Evolutionary conservation across 1,284 basidiomycete species (phyloP), one percentile per base, ranked within the genome.

Genomic region (Cryptococcus depauperatus): DNA sequence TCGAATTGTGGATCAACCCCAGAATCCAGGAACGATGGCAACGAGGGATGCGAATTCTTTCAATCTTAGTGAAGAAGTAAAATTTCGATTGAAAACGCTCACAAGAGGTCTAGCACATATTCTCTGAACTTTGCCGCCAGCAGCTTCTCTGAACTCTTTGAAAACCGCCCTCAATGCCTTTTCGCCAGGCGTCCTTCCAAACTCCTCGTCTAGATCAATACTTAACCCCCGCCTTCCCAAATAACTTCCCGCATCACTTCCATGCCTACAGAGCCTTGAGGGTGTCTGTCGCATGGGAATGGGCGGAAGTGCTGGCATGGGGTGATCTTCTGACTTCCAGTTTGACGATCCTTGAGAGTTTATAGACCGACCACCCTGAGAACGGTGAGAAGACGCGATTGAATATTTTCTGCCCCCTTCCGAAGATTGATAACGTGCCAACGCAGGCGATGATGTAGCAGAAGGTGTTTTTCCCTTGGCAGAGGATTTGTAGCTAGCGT

Each of bases 111-210:
- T 77, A 4, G 77, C 78, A 37, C 90, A 73, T 56, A 89, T 85
- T 5, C 71, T 68, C 19, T 83, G 79, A 22, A 91, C 83, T 59
- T 88, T 87, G 29, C 73, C 71, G 66, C 91, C 85, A 0, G 85
- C 84, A 2, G 78, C 73, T 0, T 82, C 78, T 3, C 84, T 83
- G 59, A 91, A 91, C 5, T 84, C 79, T 42, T 85, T 82, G 66
- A 91, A 90, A 6, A 91, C 77, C 0, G 86, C 84, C 59, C 88
- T 83, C 27, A 92, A 70, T 1, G 88, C 88, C 58, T 85, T 89
- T 56, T 91, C 88, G 0, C 82, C 82, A 0, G 88, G 88, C 10
- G 83, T 87, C 58, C 58, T 57, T 0, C 62, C 22, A 8, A 64
- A 62, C 8, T 44, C 44, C 34, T 59, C 57, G 29, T 61, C 50